Evolutionary conservation across 2,329 filamentous ascomycete genomes (phyloP).

Genomic region (Phaeophleospora eucalypticola): DNA sequence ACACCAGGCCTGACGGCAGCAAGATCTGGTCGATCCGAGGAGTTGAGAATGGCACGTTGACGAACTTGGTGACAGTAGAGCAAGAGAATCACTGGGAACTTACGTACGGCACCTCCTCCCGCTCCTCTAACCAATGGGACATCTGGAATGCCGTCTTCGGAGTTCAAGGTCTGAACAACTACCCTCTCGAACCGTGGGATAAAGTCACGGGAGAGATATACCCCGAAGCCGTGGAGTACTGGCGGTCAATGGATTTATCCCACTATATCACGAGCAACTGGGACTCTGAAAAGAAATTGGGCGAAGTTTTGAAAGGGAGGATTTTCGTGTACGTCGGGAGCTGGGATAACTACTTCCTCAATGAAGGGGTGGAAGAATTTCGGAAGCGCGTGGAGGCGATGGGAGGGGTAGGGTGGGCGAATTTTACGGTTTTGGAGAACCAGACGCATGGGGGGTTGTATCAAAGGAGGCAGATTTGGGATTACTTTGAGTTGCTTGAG

Average conservation of each 20-base stretch:
- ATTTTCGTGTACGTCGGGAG: constrained; percentile 37
- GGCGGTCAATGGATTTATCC: constrained; percentile 36
- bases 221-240: constrained; percentile 34
- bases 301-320: constrained; percentile 29
- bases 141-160: constrained; percentile 38
- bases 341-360: constrained; percentile 36
- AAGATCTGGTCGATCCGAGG: constrained; percentile 32
- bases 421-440: constrained; percentile 33
- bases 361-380: constrained; percentile 36
- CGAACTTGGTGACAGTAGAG: constrained; percentile 19
- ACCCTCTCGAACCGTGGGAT: constrained; percentile 38
- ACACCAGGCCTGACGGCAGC: constrained; percentile 23
- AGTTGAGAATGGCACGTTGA: constrained; percentile 23
- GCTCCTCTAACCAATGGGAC: constrained; percentile 36
- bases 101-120: constrained; percentile 34
- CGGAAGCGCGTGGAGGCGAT: constrained; percentile 31
- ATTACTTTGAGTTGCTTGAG: constrained; percentile 34
- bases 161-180: constrained; percentile 35
- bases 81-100: constrained; percentile 40
- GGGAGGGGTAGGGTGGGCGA: constrained; percentile 36
- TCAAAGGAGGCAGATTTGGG: constrained; percentile 30
- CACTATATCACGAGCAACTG: constrained; percentile 35
- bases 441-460: constrained; percentile 35
- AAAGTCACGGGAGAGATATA: constrained; percentile 39
- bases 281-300: constrained; percentile 32